Conservation (phyloP, 2,329 filamentous ascomycete species). For the Coniella vitis region DNA sequence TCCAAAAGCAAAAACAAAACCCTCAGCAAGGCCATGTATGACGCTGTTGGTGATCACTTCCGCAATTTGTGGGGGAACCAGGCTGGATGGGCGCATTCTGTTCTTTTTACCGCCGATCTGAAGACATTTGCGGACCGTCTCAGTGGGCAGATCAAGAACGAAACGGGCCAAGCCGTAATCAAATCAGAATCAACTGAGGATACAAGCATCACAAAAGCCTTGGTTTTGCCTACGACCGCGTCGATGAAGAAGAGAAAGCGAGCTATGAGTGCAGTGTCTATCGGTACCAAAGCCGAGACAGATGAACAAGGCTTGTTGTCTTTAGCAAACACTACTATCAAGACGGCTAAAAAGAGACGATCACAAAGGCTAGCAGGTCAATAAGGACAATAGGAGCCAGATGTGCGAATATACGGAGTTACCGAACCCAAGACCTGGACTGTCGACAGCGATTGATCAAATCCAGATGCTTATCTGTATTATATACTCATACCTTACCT, state of each 20-base stretch:
- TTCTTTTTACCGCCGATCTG: slow-evolving; percentile 90
- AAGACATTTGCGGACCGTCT: slow-evolving; percentile 71
- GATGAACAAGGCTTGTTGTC: too few species aligned
- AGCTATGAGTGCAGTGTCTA: neutral
- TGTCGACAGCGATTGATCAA: too few species aligned
- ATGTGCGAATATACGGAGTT: too few species aligned
- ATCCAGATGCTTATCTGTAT: too few species aligned
- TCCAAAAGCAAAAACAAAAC: slow-evolving; percentile 69
- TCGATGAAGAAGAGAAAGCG: slow-evolving; percentile 16
- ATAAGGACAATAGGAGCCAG: too few species aligned
- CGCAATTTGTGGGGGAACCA: slow-evolving; percentile 84
- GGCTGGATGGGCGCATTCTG: slow-evolving; percentile 95
- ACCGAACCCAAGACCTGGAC: too few species aligned
- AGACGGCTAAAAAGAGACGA: too few species aligned
- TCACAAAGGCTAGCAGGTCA: too few species aligned
- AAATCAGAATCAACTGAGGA: slow-evolving; percentile 25
- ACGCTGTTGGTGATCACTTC: slow-evolving; percentile 86
- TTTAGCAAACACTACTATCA: too few species aligned
- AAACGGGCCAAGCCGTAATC: slow-evolving; percentile 14
- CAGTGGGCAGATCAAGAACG: slow-evolving; percentile 17
- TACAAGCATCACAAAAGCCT: neutral
- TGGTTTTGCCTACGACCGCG: neutral
- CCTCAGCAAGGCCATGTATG: slow-evolving; percentile 81
- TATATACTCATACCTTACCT: too few species aligned
- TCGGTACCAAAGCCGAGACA: too few species aligned